Conservation (phyloP, 495 filamentous ascomycete species). For the Penicillium maclennaniae region DNA sequence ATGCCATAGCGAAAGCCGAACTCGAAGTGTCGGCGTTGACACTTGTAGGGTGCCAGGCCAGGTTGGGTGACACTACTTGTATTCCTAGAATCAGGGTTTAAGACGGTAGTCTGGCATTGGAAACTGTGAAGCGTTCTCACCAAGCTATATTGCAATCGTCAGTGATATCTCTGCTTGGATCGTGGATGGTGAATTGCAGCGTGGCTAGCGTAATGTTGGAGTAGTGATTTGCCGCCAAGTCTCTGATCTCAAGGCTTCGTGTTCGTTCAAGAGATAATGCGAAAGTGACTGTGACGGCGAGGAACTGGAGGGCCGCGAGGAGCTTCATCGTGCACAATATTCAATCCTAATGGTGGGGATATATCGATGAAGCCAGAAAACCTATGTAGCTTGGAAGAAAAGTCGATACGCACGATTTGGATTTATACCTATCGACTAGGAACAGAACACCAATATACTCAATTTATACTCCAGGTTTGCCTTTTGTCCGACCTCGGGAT, state of each 20-base stretch:
- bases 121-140: neutral
- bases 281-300: neutral
- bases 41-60: conserved; percentile 6
- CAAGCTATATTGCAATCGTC: neutral
- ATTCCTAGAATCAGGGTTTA: conserved; percentile 5
- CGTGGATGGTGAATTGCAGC: conserved; percentile 7
- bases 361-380: neutral
- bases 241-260: conserved; percentile 2
- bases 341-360: neutral
- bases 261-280: neutral
- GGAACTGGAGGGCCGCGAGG: neutral
- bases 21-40: conserved; percentile 3
- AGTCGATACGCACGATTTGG: too few species aligned
- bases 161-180: neutral
- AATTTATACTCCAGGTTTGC: too few species aligned
- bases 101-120: neutral
- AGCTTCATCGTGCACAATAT: conserved; percentile 1
- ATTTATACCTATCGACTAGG: too few species aligned
- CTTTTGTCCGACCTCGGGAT: too few species aligned
- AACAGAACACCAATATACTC: too few species aligned
- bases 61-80: conserved; percentile 8
- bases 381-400: too few species aligned
- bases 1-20: conserved; percentile 18
- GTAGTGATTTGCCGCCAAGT: conserved; percentile 1
- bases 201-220: neutral